Evolutionary conservation across 345 rosid genomes (phyloP).

Genomic region (Raphanus sativus): DNA sequence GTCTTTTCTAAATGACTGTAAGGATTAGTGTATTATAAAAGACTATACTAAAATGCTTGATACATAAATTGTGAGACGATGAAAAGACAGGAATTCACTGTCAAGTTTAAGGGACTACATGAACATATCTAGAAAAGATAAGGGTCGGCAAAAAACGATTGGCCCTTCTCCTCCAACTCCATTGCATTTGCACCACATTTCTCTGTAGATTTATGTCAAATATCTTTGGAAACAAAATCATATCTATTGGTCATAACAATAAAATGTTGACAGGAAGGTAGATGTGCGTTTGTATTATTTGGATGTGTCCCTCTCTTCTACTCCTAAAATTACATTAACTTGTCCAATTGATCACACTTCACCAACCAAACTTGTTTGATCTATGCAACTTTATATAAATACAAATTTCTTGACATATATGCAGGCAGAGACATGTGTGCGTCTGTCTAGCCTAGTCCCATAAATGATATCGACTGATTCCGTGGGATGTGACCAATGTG

Average conservation of each 20-base stretch:
- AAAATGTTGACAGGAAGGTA: constrained; percentile 37
- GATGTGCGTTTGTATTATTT: constrained; percentile 30
- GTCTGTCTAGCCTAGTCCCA: constrained; percentile 19
- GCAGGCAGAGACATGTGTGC: constrained; percentile 41
- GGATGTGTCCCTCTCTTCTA: constrained; percentile 29
- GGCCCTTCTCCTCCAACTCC: constrained; percentile 12
- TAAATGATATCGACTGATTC: constrained; percentile 34
- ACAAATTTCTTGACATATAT: constrained; percentile 11
- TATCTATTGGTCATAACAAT: neutral
- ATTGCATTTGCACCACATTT: constrained; percentile 24
- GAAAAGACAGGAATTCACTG: constrained; percentile 36
- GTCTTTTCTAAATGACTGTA: neutral
- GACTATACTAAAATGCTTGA: neutral
- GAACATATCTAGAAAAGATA: constrained; percentile 20
- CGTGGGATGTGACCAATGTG: constrained; percentile 33
- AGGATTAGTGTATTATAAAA: neutral
- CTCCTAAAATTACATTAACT: constrained; percentile 27
- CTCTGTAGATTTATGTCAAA: constrained; percentile 8
- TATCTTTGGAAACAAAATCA: neutral
- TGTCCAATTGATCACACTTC: constrained; percentile 35
- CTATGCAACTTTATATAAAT: constrained; percentile 12
- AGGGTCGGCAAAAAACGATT: constrained; percentile 30
- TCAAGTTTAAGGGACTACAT: constrained; percentile 36
- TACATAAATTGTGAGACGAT: constrained; percentile 16
- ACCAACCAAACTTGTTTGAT: constrained; percentile 41